phyloP scores from a whole-genome alignment of 169 alveolate genomes.

The Hepatocystis sp. region DNA sequence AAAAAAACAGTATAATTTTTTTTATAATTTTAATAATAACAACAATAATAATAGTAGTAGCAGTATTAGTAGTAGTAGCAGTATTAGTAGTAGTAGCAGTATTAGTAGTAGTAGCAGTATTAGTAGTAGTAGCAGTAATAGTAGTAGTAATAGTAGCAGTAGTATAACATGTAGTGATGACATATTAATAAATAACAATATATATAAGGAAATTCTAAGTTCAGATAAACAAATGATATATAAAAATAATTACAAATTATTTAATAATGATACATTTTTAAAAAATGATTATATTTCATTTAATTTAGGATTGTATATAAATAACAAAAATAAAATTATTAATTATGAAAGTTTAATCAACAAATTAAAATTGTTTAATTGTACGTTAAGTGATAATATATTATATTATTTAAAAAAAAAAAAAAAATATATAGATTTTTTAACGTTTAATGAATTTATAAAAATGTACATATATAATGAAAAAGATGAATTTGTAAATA shows the following conservation, averaged over 20 bases:
- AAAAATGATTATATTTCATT: constrained; percentile 49
- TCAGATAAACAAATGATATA: not conserved
- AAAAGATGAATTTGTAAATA: constrained; percentile 35
- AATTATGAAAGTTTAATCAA: constrained; percentile 13
- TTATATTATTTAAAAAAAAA: constrained; percentile 5
- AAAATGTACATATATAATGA: constrained; percentile 14
- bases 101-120: too few relatives aligned
- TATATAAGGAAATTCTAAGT: constrained; percentile 10
- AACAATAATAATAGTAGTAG: too few relatives aligned
- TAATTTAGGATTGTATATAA: constrained; percentile 32
- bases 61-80: too few relatives aligned
- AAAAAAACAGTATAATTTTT: constrained; percentile 5
- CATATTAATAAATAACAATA: constrained; percentile 21
- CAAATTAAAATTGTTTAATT: constrained; percentile 1
- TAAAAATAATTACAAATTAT: not conserved
- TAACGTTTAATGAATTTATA: constrained; percentile 27
- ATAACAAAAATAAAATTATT: constrained; percentile 58
- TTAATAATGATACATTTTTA: constrained; percentile 1
- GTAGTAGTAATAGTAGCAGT: too few relatives aligned
- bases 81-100: too few relatives aligned
- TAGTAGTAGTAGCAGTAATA: too few relatives aligned
- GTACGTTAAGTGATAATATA: constrained; percentile 20
- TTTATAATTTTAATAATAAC: not conserved
- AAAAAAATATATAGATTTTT: constrained; percentile 16
- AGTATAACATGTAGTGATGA: too few relatives aligned